A percentile compares a stretch with the other conserved stretches of the same genome.
phyloP scores from a whole-genome alignment of 306 rosid genomes.

The Cucurbita maxima region DNA sequence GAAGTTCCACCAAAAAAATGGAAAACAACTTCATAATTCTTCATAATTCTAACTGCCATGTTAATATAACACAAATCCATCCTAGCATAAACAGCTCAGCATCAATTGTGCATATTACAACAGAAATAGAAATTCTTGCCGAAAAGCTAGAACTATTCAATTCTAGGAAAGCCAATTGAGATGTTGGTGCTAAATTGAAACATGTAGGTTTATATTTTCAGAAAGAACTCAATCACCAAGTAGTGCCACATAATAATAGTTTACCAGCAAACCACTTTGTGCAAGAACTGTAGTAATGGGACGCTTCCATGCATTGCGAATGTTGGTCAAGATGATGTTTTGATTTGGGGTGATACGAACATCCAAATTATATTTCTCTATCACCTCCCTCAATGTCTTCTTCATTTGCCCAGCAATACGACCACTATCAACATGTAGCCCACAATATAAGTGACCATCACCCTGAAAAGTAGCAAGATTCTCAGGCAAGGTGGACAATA shows the following conservation, averaged over 20 bases:
- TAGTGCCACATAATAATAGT: constrained; percentile 7
- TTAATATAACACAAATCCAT: not conserved
- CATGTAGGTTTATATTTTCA: not conserved
- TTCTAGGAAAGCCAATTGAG: not conserved
- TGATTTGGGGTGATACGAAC: constrained; percentile 86
- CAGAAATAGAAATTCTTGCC: not conserved
- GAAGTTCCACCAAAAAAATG: not conserved
- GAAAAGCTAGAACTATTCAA: not conserved
- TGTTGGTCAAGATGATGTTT: constrained; percentile 75
- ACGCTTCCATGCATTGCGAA: constrained; percentile 75
- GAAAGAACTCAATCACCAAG: not conserved
- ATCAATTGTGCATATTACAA: not conserved
- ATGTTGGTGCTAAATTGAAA: not conserved
- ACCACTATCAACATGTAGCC: constrained; percentile 87
- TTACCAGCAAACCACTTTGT: constrained; percentile 93
- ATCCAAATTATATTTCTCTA: constrained; percentile 69
- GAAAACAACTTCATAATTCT: not conserved
- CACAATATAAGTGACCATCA: constrained; percentile 70
- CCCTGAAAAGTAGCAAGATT: constrained; percentile 36
- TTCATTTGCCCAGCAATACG: constrained; percentile 85
- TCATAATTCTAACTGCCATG: not conserved
- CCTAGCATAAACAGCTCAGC: not conserved
- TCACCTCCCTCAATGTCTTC: constrained; percentile 68
- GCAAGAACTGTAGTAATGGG: constrained; percentile 80
- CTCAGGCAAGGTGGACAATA: not conserved